Percentiles rank a stretch among this genome's conserved stretches.
These are phyloP conservation scores for Fusarium sp. DNA, from an alignment of 2,329 filamentous ascomycete species.

Conservation along the genomic window DNA sequence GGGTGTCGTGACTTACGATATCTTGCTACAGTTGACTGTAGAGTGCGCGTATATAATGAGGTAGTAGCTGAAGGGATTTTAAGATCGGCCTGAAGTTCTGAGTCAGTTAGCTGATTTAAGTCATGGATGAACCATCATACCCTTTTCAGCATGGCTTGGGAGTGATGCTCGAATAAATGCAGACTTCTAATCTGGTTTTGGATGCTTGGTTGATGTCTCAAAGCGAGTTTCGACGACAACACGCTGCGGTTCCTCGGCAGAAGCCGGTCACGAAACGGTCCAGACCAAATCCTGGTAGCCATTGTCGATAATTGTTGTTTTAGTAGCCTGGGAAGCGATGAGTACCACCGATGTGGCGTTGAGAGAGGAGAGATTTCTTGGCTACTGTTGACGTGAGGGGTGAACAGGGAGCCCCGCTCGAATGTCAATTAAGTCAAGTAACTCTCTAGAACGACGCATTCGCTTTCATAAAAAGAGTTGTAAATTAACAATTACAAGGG, in stretches of 20 bases:
- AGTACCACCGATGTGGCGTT: background rate
- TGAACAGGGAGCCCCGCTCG: background rate
- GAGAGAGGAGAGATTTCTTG: background rate
- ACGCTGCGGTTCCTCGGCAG: background rate
- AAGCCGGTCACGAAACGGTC: background rate
- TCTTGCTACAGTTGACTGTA: background rate
- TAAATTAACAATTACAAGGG: background rate
- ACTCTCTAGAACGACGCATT: accelerated
- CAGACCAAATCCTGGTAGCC: background rate
- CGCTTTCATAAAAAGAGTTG: background rate
- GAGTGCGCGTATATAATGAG: background rate
- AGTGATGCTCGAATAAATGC: slow-evolving; percentile 27
- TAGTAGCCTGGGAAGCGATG: background rate
- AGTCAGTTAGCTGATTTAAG: background rate
- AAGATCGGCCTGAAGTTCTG: slow-evolving; percentile 39
- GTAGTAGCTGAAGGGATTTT: slow-evolving; percentile 28
- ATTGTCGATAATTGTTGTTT: background rate
- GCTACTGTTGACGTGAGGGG: background rate
- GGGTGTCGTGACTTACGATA: background rate
- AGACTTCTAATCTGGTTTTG: slow-evolving; percentile 3
- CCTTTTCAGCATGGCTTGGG: slow-evolving; percentile 4
- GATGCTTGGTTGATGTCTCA: background rate
- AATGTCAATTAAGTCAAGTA: background rate
- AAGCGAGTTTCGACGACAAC: too few species aligned
- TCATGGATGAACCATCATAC: background rate